These are phyloP conservation scores for Aspergillus affinis DNA, from an alignment of 495 filamentous ascomycete species.

Conservation along the genomic window DNA sequence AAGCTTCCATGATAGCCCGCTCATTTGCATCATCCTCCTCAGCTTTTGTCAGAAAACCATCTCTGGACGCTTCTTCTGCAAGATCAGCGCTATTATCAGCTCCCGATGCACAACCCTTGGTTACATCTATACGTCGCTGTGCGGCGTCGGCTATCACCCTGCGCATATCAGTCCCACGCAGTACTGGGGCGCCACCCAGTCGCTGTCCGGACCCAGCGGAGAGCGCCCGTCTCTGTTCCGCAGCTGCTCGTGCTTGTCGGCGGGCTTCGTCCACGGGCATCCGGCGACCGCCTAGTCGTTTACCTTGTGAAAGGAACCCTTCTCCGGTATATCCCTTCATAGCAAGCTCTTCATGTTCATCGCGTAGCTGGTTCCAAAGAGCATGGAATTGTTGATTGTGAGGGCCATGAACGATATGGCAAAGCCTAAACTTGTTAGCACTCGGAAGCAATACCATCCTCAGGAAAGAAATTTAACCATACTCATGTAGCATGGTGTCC, in stretches of 20 bases:
- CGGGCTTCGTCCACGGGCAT: conserved; percentile 75
- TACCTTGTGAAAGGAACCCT: conserved; percentile 77
- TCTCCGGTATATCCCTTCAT: conserved; percentile 89
- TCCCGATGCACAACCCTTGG: conserved; percentile 73
- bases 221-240: conserved; percentile 65
- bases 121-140: conserved; percentile 63
- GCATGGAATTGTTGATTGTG: conserved; percentile 82
- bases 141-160: conserved; percentile 72
- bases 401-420: conserved; percentile 81
- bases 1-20: conserved; percentile 80
- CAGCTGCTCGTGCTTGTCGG: conserved; percentile 69
- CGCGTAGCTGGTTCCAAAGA: conserved; percentile 83
- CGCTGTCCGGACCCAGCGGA: conserved; percentile 66
- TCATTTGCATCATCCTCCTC: conserved; percentile 92
- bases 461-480: conserved; percentile 13
- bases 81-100: conserved; percentile 56
- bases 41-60: conserved; percentile 78
- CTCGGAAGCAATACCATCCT: not conserved
- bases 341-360: conserved; percentile 73
- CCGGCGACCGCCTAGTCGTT: conserved; percentile 64
- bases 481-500: conserved; percentile 95
- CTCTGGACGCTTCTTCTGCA: conserved; percentile 66
- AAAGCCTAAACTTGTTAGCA: conserved; percentile 50
- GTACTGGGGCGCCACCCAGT: conserved; percentile 66
- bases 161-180: conserved; percentile 69